Evolutionary conservation across 306 rosid species (phyloP).

Genomic region (Alnus glutinosa): DNA sequence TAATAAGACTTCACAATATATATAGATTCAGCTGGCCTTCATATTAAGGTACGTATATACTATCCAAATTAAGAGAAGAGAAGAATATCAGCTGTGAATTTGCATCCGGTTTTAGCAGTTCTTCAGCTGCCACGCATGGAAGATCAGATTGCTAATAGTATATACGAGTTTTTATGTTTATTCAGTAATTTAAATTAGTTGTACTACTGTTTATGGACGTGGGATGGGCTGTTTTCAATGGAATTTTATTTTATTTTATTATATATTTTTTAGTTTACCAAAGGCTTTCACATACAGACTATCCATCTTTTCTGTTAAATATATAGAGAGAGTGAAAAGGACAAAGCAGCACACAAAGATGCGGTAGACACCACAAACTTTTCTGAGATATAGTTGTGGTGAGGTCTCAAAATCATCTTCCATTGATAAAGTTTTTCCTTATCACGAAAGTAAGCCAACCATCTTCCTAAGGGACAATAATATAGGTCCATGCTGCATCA

Average conservation of each 20-base stretch:
- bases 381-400: conserved; percentile 52
- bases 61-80: conserved; percentile 3
- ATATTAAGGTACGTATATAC: conserved; percentile 7
- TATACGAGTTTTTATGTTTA: no score
- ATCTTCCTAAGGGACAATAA: conserved; percentile 42
- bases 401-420: conserved; percentile 62
- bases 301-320: conserved; percentile 47
- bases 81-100: conserved; percentile 37
- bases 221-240: background rate
- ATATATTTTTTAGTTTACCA: conserved; percentile 7
- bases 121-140: conserved; percentile 20
- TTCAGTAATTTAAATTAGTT: background rate
- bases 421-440: conserved; percentile 56
- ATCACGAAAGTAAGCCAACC: conserved; percentile 50
- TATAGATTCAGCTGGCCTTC: conserved; percentile 17
- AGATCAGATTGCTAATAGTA: background rate
- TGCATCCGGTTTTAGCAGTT: conserved; percentile 37
- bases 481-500: conserved; percentile 38
- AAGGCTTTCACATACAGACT: conserved; percentile 41
- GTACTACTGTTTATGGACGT: background rate
- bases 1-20: conserved; percentile 18
- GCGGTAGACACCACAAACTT: conserved; percentile 33
- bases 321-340: conserved; percentile 58
- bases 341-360: conserved; percentile 48
- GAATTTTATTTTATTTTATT: background rate